Conservation (phyloP, 2,329 filamentous ascomycete genomes). For the Ceratocystis huliohia region DNA sequence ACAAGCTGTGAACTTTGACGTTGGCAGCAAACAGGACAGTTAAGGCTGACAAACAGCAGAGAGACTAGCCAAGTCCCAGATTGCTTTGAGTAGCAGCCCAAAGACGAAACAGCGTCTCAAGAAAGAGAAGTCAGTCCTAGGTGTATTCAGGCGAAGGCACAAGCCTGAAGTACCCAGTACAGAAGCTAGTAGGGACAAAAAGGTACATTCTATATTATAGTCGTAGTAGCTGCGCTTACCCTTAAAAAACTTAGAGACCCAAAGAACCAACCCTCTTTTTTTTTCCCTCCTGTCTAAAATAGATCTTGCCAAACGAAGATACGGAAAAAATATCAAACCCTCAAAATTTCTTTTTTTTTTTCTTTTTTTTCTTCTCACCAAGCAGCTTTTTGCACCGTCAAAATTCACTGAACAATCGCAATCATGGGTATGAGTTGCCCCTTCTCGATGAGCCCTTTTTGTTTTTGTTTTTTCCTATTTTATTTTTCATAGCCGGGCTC, state of each 20-base stretch:
- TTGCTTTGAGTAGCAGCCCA: too few species aligned
- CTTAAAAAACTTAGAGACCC: background rate
- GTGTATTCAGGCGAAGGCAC: too few species aligned
- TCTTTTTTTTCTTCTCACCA: slow-evolving; percentile 16
- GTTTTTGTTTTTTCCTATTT: background rate
- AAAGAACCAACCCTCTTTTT: slow-evolving; percentile 11
- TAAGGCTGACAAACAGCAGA: background rate
- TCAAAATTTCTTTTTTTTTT: slow-evolving; percentile 12
- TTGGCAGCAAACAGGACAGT: background rate
- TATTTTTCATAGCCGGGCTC: too few species aligned
- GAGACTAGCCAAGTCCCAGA: background rate
- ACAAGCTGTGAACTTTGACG: background rate
- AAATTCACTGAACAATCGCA: slow-evolving; percentile 36
- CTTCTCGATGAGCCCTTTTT: background rate
- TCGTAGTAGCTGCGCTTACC: background rate
- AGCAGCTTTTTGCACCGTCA: slow-evolving; percentile 34
- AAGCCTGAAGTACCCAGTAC: too few species aligned
- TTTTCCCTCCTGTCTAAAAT: slow-evolving; percentile 4
- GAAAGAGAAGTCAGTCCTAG: too few species aligned
- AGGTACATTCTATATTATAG: too few species aligned
- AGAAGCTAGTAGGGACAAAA: too few species aligned
- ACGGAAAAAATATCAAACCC: slow-evolving; percentile 12
- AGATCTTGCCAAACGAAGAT: background rate
- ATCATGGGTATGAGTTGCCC: slow-evolving; percentile 44
- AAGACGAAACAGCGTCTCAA: too few species aligned